Conservation (phyloP, 2,329 filamentous ascomycete species). For the Gyromitra esculenta region DNA sequence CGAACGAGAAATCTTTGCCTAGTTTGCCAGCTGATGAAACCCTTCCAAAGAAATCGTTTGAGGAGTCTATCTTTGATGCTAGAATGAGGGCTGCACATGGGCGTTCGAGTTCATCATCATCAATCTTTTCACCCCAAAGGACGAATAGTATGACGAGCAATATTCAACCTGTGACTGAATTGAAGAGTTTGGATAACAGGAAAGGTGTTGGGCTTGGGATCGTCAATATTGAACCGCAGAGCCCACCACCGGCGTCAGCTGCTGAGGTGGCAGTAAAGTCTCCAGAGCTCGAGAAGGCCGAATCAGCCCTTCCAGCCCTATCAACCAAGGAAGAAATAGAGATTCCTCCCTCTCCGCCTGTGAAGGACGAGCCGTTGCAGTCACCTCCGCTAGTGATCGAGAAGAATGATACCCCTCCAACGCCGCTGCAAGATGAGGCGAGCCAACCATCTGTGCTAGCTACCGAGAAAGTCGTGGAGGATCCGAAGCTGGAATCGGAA, state of each 20-base stretch:
- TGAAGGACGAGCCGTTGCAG: slow-evolving; percentile 24
- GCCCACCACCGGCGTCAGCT: slow-evolving; percentile 13
- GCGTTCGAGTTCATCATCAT: slow-evolving; percentile 37
- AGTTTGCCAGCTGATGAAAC: slow-evolving; percentile 38
- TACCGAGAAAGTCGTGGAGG: background rate
- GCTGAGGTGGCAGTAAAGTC: slow-evolving; percentile 7
- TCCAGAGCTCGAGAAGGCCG: slow-evolving; percentile 2
- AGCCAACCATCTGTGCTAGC: background rate
- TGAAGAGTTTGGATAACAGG: slow-evolving; percentile 34
- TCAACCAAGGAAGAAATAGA: slow-evolving; percentile 4
- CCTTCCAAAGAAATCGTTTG: slow-evolving; percentile 49
- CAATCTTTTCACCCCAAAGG: slow-evolving; percentile 34
- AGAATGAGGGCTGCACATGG: slow-evolving; percentile 46
- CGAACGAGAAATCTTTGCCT: slow-evolving; percentile 46
- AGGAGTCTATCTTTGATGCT: slow-evolving; percentile 50
- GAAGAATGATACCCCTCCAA: background rate
- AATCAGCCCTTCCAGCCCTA: slow-evolving; percentile 12
- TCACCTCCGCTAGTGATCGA: background rate
- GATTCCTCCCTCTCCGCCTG: slow-evolving; percentile 25
- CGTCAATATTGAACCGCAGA: slow-evolving; percentile 45
- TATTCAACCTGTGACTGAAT: background rate
- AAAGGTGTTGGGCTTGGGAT: slow-evolving; percentile 50
- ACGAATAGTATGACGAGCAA: slow-evolving; percentile 30
- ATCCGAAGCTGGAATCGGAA: slow-evolving; percentile 2
- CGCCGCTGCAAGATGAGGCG: slow-evolving; percentile 6